Base-by-base conservation (phyloP, 208 protist species). In the Herpetomonas samuelpessoai region DNA sequence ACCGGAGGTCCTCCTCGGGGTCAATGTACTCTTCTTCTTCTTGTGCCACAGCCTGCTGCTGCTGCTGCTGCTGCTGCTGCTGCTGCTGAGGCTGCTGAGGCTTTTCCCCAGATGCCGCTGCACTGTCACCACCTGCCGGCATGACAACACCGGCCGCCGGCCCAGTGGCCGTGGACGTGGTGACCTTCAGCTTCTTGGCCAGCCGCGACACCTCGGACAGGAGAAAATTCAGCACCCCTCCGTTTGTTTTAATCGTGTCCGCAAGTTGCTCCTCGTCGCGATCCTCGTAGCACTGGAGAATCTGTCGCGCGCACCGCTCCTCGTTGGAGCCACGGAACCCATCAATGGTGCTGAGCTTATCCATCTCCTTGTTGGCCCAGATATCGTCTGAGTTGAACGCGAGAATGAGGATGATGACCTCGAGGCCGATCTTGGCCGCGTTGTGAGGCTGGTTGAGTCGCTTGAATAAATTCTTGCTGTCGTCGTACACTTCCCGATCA, bases 381-480 rank as follows among this genome's bases (percentile, higher is more conserved):
- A 41, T 14, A 14, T 41, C 6, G 35, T 41, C 35, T 14, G 35
- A 41, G 35, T 51, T 51, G n/a, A 16, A 41, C 2, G 63, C 64
- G 9, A 82, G 57, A 48, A 57, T 69, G 21, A 82, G 50, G 1
- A 82, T 60, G 48, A 92, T 63, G 24, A 95, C 74, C 64, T 95
- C 86, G 21, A 95, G 67, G 7, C 76, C 83, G 1, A 68, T 65
- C 68, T 93, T 92, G 22, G 89, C 86, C 28, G 77, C 74, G 35
- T 86, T 90, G 31, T 68, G 66, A 21, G 81, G 81, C 60, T 91
- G 86, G 18, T 81, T 72, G 35, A 95, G 74, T n/a, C 65, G 58
- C 28, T 74, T 51, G 65, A 83, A 92, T 12, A 89, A 27, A 18
- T 88, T 89, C 46, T 81, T 77, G 30, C 58, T 65, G 30, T 73